Conservation (phyloP, 2,329 filamentous ascomycete species). For the Aspergillus intermedius region DNA sequence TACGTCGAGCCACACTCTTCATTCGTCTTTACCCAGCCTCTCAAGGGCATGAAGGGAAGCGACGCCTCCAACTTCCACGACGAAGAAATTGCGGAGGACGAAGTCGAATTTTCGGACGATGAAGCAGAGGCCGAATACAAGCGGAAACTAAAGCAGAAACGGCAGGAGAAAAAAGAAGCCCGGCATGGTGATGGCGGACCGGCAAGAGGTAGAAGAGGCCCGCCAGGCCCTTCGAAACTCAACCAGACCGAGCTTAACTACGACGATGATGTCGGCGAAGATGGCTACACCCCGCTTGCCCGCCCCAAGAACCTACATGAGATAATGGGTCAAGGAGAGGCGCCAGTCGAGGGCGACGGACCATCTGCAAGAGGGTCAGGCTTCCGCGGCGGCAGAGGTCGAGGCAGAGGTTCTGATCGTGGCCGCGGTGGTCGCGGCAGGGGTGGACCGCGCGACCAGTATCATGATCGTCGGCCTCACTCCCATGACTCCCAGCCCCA, state of each 20-base stretch:
- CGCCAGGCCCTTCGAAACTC: conserved; percentile 34
- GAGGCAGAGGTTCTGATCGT: conserved; percentile 37
- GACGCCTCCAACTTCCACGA: conserved; percentile 94
- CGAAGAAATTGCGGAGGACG: conserved; percentile 78
- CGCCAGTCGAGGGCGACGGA: conserved; percentile 28
- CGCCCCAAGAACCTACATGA: conserved; percentile 59
- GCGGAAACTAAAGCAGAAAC: conserved; percentile 61
- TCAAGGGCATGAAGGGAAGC: conserved; percentile 75
- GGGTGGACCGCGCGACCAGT: conserved; percentile 21
- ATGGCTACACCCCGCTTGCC: conserved; percentile 61
- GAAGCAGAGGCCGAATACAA: conserved; percentile 86
- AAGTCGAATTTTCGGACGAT: conserved; percentile 94
- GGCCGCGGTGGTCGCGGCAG: conserved; percentile 33
- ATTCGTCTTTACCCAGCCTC: conserved; percentile 78
- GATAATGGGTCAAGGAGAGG: conserved; percentile 38
- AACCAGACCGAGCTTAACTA: conserved; percentile 52
- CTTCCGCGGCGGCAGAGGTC: conserved; percentile 44
- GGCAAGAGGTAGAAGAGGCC: conserved; percentile 29
- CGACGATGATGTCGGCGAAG: conserved; percentile 53
- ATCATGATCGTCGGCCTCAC: conserved; percentile 24
- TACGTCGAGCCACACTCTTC: conserved; percentile 73
- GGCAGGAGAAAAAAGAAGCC: conserved; percentile 47
- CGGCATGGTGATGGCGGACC: conserved; percentile 36
- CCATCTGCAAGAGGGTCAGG: conserved; percentile 27
- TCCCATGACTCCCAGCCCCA: conserved; percentile 19